These are phyloP conservation scores for Russula griseocarnosa DNA, from an alignment of 768 basidiomycete genomes.

Conservation along the genomic window DNA sequence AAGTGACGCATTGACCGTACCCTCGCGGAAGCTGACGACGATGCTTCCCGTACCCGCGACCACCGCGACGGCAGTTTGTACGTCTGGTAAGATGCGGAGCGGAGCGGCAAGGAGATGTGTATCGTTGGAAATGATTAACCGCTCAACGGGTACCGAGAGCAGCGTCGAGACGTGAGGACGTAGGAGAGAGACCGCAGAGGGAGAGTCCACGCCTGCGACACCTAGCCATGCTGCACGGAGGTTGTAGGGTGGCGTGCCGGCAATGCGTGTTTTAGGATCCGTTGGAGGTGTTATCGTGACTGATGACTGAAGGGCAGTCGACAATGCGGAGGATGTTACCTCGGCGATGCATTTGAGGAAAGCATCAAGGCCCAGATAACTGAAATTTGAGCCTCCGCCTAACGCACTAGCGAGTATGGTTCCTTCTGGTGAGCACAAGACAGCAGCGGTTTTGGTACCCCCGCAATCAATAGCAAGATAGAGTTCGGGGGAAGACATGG, in stretches of 20 bases:
- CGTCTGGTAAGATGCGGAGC: constrained; percentile 55
- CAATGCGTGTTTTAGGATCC: neutral
- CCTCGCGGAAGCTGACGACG: constrained; percentile 58
- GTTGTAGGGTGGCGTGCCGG: constrained; percentile 30
- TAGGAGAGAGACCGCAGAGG: constrained; percentile 54
- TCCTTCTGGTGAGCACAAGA: constrained; percentile 56
- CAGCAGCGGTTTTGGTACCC: constrained; percentile 82
- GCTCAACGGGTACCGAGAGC: constrained; percentile 51
- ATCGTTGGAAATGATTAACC: constrained; percentile 71
- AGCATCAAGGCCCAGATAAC: constrained; percentile 63
- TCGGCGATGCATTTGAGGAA: constrained; percentile 53
- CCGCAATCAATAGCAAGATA: constrained; percentile 86
- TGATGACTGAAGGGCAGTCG: constrained; percentile 6
- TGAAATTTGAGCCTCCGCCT: constrained; percentile 81
- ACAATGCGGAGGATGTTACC: constrained; percentile 54
- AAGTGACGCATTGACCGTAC: constrained; percentile 1
- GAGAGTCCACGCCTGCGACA: constrained; percentile 76
- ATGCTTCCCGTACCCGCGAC: constrained; percentile 83
- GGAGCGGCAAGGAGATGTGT: constrained; percentile 82
- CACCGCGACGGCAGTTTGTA: constrained; percentile 60
- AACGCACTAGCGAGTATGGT: constrained; percentile 60
- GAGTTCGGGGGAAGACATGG: constrained; percentile 45
- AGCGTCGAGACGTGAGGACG: constrained; percentile 52
- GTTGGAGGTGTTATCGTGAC: constrained; percentile 17
- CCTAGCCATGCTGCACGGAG: constrained; percentile 81